Base-by-base conservation (phyloP, 169 alveolate species). In the Cryptosporidium sp. region DNA sequence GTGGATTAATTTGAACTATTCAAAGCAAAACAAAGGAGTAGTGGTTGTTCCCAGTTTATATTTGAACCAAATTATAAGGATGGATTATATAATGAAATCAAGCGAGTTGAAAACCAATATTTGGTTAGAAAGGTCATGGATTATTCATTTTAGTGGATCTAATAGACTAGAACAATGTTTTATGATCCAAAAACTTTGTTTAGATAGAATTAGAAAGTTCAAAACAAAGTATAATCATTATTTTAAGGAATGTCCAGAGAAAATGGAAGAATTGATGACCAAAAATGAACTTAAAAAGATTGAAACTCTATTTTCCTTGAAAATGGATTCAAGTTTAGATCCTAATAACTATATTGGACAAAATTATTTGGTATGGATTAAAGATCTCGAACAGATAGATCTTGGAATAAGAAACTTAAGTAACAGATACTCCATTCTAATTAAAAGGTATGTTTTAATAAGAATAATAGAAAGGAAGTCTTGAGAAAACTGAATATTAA, bases 91-190 rank as follows among this genome's bases (percentile, higher is more conserved):
- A 12, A 21, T 80, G 56, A 23, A 60, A 51, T 23, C 45, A 5
- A 80, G 9, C 10, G 44, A 62, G 51, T 0, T 26, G 31, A 42
- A 7, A 9, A 44, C 39, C 2, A 16, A 39, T 33, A 7, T 5
- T 62, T 56, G 62, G 60, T 29, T 18, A 29, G 29, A 29, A 23
- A 18, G 62, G 21, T 12, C 80, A 3, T 80, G 89, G 89, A 80
- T 65, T 45, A 8, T 60, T 23, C 89, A 80, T 29, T 80, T 80
- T 37, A 80, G 89, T 80, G 89, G 89, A 16, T 60, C 89, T 0
- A 80, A 80, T 62, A 16, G 39, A 9, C 53, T 65, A 3, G 86
- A 73, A 37, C 86, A 73, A 23, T 37, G 37, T 9, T 73, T 52
- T 35, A 52, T 73, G 71, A 53, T 73, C 5, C 68, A 73, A 2